phyloP scores from a whole-genome alignment of 73 alveolate species.

The Breviolum minutum region DNA sequence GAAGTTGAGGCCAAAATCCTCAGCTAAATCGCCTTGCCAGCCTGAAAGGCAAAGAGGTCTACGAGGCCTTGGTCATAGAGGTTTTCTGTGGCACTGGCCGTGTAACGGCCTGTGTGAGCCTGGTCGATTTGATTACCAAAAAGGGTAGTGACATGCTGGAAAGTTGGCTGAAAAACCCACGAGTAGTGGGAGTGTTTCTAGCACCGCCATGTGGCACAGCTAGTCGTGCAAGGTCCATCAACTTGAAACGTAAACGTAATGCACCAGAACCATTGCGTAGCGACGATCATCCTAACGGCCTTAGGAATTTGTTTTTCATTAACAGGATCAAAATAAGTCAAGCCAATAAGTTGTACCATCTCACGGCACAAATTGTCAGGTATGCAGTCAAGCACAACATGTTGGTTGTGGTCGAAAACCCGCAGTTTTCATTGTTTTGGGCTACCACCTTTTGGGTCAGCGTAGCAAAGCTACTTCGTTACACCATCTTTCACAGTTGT shows the following conservation, averaged over 20 bases:
- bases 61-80: too few species aligned
- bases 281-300: background rate
- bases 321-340: background rate
- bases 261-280: background rate
- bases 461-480: background rate
- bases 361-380: background rate
- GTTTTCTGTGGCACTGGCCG: too few species aligned
- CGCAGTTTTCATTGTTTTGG: background rate
- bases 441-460: background rate
- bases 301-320: too few species aligned
- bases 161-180: background rate
- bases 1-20: too few species aligned
- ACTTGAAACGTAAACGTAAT: background rate
- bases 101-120: too few species aligned
- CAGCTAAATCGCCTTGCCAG: too few species aligned
- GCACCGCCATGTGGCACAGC: background rate
- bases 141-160: background rate
- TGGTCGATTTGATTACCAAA: too few species aligned
- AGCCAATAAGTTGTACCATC: background rate
- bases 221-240: background rate
- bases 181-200: background rate
- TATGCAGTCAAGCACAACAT: background rate
- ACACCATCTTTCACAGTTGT: background rate
- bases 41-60: too few species aligned
- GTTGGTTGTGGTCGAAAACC: background rate